Conservation (phyloP, 257 asterid genomes). For the Solanum paucissectum region DNA sequence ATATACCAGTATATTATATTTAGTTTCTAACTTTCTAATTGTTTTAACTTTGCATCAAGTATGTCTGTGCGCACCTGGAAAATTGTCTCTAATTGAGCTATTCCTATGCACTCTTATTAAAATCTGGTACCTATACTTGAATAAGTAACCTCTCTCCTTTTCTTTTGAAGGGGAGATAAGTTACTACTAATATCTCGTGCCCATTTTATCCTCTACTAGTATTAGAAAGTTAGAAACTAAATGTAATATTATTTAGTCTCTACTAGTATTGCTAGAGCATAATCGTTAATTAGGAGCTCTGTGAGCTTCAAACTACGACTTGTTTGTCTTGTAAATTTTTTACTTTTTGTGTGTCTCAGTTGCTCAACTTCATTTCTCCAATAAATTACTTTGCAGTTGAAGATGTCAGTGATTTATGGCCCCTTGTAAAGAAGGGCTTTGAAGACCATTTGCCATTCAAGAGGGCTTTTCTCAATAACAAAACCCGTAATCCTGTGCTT, state of each 20-base stretch:
- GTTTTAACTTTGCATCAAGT: background rate
- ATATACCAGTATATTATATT: background rate
- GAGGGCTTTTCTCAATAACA: slow-evolving; percentile 70
- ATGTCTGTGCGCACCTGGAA: background rate
- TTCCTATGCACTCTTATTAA: background rate
- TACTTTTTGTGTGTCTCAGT: background rate
- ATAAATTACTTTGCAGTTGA: slow-evolving; percentile 56
- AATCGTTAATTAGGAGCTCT: background rate
- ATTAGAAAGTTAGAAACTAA: background rate
- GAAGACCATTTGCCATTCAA: slow-evolving; percentile 79
- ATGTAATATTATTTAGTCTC: background rate
- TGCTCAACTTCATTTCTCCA: background rate
- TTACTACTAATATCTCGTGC: background rate
- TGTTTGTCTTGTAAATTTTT: background rate
- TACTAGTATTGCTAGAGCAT: background rate
- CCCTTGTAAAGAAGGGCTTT: slow-evolving; percentile 57
- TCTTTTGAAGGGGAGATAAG: background rate
- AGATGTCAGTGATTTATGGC: slow-evolving; percentile 98
- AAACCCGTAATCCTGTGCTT: slow-evolving; percentile 79
- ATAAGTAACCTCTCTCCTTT: background rate
- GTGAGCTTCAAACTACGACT: background rate
- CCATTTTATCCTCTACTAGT: background rate
- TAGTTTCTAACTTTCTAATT: background rate
- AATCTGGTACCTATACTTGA: background rate
- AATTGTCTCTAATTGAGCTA: background rate